Percentiles rank a stretch among this genome's conserved stretches.
Conservation (phyloP, 345 rosid genomes). For the Pistacia vera region DNA sequence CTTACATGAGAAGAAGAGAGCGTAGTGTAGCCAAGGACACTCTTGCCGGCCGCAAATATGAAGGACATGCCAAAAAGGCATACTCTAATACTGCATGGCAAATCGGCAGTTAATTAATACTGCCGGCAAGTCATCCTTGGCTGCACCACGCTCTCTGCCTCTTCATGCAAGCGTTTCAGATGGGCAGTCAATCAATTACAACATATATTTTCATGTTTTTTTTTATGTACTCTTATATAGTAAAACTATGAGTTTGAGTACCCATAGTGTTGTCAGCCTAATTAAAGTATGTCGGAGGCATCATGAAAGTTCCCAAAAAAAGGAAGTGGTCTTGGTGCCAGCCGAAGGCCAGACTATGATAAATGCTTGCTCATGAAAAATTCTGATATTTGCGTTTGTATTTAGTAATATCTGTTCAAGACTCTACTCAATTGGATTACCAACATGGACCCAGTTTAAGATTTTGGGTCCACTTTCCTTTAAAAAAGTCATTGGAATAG, state of each 20-base stretch:
- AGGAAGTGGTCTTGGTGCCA: constrained; percentile 6
- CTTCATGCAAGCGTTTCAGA: constrained; percentile 20
- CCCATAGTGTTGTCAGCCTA: neutral
- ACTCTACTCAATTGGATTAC: constrained; percentile 5
- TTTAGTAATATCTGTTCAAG: neutral
- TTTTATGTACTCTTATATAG: too few relatives aligned
- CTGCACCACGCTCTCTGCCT: constrained; percentile 20
- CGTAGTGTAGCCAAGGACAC: constrained; percentile 28
- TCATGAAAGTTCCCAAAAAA: constrained; percentile 11
- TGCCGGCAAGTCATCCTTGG: constrained; percentile 38
- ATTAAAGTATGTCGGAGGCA: constrained; percentile 5
- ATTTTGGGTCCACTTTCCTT: constrained; percentile 13
- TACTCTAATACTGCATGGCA: neutral
- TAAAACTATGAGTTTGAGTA: neutral
- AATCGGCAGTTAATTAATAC: too few relatives aligned
- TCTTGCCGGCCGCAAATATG: constrained; percentile 18
- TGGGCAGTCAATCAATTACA: neutral
- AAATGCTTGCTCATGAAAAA: neutral
- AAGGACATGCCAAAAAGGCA: neutral
- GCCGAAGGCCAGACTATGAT: neutral
- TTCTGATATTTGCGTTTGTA: neutral
- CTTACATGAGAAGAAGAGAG: constrained; percentile 31
- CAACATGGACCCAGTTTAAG: constrained; percentile 2
- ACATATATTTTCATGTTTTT: too few relatives aligned
- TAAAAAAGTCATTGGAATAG: constrained; percentile 11